Conservation (phyloP, 257 asterid species). For the Nicotiana undulata region DNA sequence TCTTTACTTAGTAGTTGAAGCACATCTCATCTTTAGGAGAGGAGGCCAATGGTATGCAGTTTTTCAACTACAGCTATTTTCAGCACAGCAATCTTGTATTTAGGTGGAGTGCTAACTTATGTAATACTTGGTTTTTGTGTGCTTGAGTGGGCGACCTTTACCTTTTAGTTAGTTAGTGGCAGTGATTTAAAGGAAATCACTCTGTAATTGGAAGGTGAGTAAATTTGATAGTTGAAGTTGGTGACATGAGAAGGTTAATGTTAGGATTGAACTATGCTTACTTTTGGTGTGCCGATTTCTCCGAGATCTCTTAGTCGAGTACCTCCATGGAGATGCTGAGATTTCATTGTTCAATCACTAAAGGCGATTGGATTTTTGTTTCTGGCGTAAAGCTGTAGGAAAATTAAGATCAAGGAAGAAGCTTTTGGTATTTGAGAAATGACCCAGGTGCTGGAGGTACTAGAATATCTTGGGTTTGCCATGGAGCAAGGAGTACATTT, state of each 20-base stretch:
- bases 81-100: background rate
- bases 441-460: background rate
- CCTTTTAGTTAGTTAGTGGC: background rate
- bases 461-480: background rate
- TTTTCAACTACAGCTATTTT: background rate
- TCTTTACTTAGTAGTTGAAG: background rate
- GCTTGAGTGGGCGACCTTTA: background rate
- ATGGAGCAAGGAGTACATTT: background rate
- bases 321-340: background rate
- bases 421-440: background rate
- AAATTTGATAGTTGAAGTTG: background rate
- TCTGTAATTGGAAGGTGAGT: background rate
- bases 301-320: background rate
- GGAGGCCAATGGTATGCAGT: background rate
- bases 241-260: background rate
- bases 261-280: background rate
- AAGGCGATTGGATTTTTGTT: background rate
- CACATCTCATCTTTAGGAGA: background rate
- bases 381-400: background rate
- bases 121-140: background rate
- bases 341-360: background rate
- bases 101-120: background rate
- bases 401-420: conserved; percentile 1
- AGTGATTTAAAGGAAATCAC: background rate
- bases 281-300: background rate